These are phyloP conservation scores for Pythium myriotylum DNA, from an alignment of 352 stramenopile genomes.

Conservation along the genomic window DNA sequence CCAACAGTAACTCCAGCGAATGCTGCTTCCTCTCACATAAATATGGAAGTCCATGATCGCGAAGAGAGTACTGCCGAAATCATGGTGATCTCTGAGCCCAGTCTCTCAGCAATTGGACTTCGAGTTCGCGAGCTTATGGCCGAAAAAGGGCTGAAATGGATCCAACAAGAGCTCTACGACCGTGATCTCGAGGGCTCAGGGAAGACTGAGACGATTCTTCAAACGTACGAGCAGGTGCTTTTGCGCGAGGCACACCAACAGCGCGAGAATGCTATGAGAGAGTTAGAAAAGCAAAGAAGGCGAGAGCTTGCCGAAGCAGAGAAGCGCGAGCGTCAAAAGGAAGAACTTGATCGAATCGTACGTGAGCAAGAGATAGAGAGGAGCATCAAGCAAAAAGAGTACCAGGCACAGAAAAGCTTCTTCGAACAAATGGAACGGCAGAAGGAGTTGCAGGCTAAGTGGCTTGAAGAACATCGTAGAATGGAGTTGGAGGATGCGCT, in stretches of 20 bases:
- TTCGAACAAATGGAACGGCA: constrained; percentile 68
- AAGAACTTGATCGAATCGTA: constrained; percentile 39
- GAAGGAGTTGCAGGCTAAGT: constrained; percentile 39
- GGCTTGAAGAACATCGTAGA: constrained; percentile 44
- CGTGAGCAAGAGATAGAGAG: constrained; percentile 39
- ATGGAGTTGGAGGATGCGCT: constrained; percentile 63
- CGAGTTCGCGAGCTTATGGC: constrained; percentile 37
- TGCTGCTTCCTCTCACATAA: no score
- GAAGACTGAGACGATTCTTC: constrained; percentile 42
- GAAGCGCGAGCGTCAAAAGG: constrained; percentile 40
- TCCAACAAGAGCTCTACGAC: constrained; percentile 84
- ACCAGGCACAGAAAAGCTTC: constrained; percentile 47
- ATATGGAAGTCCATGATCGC: background rate
- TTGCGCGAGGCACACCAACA: constrained; percentile 32
- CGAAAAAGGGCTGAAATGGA: constrained; percentile 58
- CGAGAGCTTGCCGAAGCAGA: constrained; percentile 34
- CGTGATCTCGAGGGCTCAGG: constrained; percentile 65
- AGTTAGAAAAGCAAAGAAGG: constrained; percentile 3
- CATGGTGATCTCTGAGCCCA: background rate
- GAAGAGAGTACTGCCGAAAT: background rate
- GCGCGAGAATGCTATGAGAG: background rate
- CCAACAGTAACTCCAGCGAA: no score
- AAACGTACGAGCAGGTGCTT: constrained; percentile 46
- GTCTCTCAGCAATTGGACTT: background rate
- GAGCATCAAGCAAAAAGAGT: constrained; percentile 49